Conservation (phyloP, 805 yeast genomes). For the Citeromyces matritensis region DNA sequence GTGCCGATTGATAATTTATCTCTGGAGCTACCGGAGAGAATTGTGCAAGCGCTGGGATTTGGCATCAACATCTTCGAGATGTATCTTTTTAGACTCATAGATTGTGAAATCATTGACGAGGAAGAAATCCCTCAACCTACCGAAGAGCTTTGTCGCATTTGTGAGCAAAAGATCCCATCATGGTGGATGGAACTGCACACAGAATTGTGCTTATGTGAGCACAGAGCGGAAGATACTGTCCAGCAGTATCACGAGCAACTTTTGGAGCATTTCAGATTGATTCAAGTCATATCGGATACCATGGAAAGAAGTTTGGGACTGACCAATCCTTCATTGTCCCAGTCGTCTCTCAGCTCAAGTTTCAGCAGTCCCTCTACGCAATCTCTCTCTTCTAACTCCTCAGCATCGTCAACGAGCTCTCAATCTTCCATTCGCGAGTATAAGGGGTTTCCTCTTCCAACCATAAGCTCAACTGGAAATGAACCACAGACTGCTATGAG, state of each 20-base stretch:
- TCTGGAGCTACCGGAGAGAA: constrained; percentile 51
- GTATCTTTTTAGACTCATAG: constrained; percentile 51
- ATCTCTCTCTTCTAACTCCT: not conserved
- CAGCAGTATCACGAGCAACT: constrained; percentile 63
- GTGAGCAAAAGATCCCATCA: constrained; percentile 82
- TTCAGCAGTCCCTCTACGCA: not conserved
- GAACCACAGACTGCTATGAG: constrained; percentile 9
- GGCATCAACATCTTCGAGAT: constrained; percentile 77
- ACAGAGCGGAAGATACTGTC: constrained; percentile 64
- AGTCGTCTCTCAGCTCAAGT: not conserved
- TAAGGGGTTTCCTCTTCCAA: constrained; percentile 38
- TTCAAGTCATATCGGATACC: constrained; percentile 27
- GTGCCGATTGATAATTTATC: constrained; percentile 43
- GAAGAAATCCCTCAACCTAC: constrained; percentile 64
- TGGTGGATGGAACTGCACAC: constrained; percentile 96
- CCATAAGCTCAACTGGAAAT: constrained; percentile 6
- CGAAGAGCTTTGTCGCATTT: constrained; percentile 74
- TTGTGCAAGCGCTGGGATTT: constrained; percentile 72
- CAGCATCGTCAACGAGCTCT: constrained; percentile 2
- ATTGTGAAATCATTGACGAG: constrained; percentile 48
- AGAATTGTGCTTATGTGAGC: constrained; percentile 76
- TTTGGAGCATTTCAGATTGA: constrained; percentile 47
- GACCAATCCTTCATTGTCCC: constrained; percentile 1
- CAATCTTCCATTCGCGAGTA: constrained; percentile 24
- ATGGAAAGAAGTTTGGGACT: constrained; percentile 9